Evolutionary conservation across 1,139 yeast species (phyloP).

Genomic region (Blastobotrys aristatus): DNA sequence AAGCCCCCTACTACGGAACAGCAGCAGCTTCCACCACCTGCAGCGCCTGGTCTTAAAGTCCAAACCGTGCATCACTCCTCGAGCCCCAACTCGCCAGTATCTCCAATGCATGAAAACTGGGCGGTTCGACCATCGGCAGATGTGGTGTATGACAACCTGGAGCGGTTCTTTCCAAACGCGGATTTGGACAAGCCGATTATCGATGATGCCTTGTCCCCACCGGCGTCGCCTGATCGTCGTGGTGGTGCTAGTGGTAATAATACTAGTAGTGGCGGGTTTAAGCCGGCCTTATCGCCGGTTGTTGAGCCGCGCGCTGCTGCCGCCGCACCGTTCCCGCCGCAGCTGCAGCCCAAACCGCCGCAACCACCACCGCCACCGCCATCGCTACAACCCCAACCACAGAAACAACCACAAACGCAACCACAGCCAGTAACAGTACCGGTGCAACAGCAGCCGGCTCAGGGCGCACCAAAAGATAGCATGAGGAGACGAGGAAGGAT

Average conservation of each 20-base stretch:
- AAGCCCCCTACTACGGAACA: slow-evolving; percentile 29
- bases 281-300: slow-evolving; percentile 26
- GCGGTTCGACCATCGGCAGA: slow-evolving; percentile 92
- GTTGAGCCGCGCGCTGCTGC: slow-evolving; percentile 21
- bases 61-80: slow-evolving; percentile 19
- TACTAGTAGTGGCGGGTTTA: neutral
- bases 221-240: slow-evolving; percentile 44
- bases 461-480: too few species aligned
- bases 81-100: slow-evolving; percentile 18
- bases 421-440: neutral
- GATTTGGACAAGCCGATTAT: slow-evolving; percentile 90
- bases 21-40: neutral
- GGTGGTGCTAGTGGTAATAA: neutral
- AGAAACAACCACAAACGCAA: neutral
- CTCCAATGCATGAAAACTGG: slow-evolving; percentile 31
- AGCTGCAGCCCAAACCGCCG: neutral
- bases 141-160: slow-evolving; percentile 85
- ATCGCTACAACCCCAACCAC: neutral
- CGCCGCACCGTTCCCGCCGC: neutral
- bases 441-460: neutral
- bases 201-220: slow-evolving; percentile 57
- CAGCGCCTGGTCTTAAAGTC: slow-evolving; percentile 21
- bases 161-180: slow-evolving; percentile 85
- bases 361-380: neutral
- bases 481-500: slow-evolving; percentile 33